Percentiles rank a stretch among this genome's conserved stretches.
phyloP scores from a whole-genome alignment of 768 basidiomycete genomes.

The Leccinum subgranulosum region DNA sequence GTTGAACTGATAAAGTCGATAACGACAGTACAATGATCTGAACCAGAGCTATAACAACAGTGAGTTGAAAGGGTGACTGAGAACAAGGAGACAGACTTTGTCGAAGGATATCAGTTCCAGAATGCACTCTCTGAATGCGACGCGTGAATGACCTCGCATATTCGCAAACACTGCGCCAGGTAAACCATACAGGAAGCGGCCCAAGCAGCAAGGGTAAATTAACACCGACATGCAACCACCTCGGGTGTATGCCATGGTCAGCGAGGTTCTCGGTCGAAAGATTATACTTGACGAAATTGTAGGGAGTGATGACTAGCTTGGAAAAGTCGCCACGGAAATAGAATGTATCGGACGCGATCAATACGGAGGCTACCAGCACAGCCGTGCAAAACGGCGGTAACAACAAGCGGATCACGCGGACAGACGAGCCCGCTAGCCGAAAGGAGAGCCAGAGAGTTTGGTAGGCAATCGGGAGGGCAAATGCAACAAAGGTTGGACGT shows the following conservation, averaged over 20 bases:
- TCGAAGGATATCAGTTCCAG: slow-evolving; percentile 12
- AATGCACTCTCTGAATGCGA: slow-evolving; percentile 6
- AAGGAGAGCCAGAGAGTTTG: slow-evolving; percentile 20
- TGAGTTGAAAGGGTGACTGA: neutral
- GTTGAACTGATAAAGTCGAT: slow-evolving; percentile 31
- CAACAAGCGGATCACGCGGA: slow-evolving; percentile 6
- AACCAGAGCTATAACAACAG: slow-evolving; percentile 23
- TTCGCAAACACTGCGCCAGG: slow-evolving; percentile 9
- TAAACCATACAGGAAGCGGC: slow-evolving; percentile 30
- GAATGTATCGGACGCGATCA: slow-evolving; percentile 29
- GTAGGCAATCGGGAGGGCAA: slow-evolving; percentile 31
- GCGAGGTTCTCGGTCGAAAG: slow-evolving; percentile 35
- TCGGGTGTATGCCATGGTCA: slow-evolving; percentile 39
- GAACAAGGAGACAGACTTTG: slow-evolving; percentile 10
- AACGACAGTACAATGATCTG: slow-evolving; percentile 31
- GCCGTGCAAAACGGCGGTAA: slow-evolving; percentile 24
- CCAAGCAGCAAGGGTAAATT: slow-evolving; percentile 40
- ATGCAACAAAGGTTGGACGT: slow-evolving; percentile 35
- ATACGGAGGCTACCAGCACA: slow-evolving; percentile 7
- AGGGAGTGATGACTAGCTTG: slow-evolving; percentile 31
- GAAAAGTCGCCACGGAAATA: slow-evolving; percentile 30
- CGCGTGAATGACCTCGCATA: neutral
- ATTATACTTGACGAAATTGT: slow-evolving; percentile 39
- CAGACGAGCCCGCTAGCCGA: slow-evolving; percentile 8
- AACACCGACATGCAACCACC: slow-evolving; percentile 38